These are phyloP conservation scores for Fraxinus pennsylvanica DNA, from an alignment of 257 asterid species.

Conservation along the genomic window DNA sequence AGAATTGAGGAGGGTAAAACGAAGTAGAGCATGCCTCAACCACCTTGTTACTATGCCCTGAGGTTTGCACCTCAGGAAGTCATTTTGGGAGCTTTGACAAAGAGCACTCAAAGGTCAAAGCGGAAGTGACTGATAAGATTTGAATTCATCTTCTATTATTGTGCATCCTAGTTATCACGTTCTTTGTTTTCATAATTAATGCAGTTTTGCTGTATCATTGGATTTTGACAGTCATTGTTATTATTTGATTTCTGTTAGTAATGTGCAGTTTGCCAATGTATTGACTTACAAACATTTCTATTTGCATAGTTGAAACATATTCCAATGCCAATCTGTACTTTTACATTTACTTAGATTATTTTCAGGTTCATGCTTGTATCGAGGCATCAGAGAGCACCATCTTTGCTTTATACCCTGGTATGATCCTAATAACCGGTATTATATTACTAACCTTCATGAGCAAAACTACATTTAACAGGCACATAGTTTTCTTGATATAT, in stretches of 20 bases:
- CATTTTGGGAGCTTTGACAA: background rate
- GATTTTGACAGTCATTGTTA: background rate
- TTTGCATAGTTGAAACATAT: constrained; percentile 22
- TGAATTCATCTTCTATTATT: background rate
- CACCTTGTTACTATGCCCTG: background rate
- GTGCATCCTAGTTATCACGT: background rate
- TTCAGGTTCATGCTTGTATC: constrained; percentile 96
- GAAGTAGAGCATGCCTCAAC: background rate
- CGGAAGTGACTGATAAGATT: background rate
- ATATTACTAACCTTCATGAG: constrained; percentile 14
- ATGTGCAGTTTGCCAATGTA: background rate
- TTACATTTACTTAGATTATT: constrained; percentile 16
- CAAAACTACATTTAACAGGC: constrained; percentile 12
- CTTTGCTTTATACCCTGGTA: constrained; percentile 93
- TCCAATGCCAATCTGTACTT: constrained; percentile 13
- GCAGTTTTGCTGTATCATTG: background rate
- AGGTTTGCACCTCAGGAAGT: background rate
- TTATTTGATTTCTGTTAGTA: constrained; percentile 11
- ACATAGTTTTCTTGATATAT: constrained; percentile 2
- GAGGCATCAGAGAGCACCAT: constrained; percentile 81
- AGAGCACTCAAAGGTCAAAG: background rate
- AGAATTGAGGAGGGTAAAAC: background rate
- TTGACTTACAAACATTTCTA: background rate
- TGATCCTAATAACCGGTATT: constrained; percentile 32
- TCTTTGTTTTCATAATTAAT: no score